Base-by-base conservation (phyloP, 495 filamentous ascomycete species). In the Hypoxylon perforatum region DNA sequence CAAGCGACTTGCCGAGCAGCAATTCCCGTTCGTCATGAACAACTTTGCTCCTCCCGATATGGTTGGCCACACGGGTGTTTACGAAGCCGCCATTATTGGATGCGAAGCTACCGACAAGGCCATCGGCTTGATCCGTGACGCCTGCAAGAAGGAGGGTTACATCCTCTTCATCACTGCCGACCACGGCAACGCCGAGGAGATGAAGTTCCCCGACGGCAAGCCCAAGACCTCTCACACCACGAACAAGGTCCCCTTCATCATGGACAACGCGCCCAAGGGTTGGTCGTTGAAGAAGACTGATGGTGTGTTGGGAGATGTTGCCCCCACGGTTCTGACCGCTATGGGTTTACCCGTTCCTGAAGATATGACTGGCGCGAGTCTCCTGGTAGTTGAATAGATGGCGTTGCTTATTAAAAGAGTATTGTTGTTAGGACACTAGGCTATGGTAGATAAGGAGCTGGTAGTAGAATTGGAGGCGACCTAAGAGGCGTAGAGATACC, bases 41-140 rank as follows among this genome's bases (percentile, higher is more conserved):
- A 99, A 99, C 86, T 98, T 99, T 76, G 95, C 95, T 28, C 94
- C 96, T 18, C 96, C 95, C 11, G 95, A 99, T 80, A 99, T 99
- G 95, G 95, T 99, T 63, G 95, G 95, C 69, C 95, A 99, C 82
- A 99, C 95, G 9, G 95, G 95, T 71, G 93, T 97, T 63, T 98
- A 97, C 77, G 86, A 96, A 73, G 95, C 95, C n/a, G 96, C 95
- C 55, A 92, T 98, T 63, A 67, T 93, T 72, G 95, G 89, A 71
- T 89, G 90, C 69, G 81, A 86, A 57, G 90, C 92, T 62, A 98
- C 95, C 36, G 95, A 99, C 73, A 88, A 89, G 80, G 95, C 92
- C 30, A 98, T 99, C 71, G 94, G 93, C 64, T 85, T 89, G 75
- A 91, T 99, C 67, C 93, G 89, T 66, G 93, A 98, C 71, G 88